Evolutionary conservation across 805 yeast genomes (phyloP).

Genomic region (Peterozyma xylosa): DNA sequence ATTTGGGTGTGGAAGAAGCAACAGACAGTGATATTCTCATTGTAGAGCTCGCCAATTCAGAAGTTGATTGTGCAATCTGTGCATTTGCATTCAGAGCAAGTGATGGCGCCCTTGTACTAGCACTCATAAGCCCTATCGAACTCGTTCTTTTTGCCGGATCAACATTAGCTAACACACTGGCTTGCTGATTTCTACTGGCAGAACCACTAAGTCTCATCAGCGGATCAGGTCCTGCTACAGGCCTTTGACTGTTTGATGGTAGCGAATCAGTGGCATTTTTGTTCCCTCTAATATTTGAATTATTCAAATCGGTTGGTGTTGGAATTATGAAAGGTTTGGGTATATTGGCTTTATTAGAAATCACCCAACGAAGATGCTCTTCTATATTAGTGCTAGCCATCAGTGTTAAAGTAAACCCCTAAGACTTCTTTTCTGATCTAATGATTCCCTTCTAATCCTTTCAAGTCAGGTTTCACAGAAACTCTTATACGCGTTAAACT

Average conservation of each 20-base stretch:
- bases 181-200: neutral
- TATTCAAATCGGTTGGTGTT: too few species aligned
- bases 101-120: neutral
- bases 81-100: neutral
- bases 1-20: neutral
- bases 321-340: neutral
- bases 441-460: too few species aligned
- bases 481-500: too few species aligned
- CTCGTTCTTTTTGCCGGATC: constrained; percentile 5
- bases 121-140: constrained; percentile 1
- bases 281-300: neutral
- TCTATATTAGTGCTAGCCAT: constrained; percentile 6
- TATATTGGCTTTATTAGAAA: constrained; percentile 3
- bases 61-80: neutral
- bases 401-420: neutral
- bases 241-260: neutral
- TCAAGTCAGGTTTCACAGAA: too few species aligned
- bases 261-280: neutral
- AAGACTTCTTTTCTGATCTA: too few species aligned
- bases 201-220: neutral
- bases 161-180: constrained; percentile 3
- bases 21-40: neutral
- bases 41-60: neutral
- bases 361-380: constrained; percentile 5
- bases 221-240: too few species aligned